These are phyloP conservation scores for Trichoderma guizhouense DNA, from an alignment of 2,329 filamentous ascomycete genomes.

Conservation along the genomic window DNA sequence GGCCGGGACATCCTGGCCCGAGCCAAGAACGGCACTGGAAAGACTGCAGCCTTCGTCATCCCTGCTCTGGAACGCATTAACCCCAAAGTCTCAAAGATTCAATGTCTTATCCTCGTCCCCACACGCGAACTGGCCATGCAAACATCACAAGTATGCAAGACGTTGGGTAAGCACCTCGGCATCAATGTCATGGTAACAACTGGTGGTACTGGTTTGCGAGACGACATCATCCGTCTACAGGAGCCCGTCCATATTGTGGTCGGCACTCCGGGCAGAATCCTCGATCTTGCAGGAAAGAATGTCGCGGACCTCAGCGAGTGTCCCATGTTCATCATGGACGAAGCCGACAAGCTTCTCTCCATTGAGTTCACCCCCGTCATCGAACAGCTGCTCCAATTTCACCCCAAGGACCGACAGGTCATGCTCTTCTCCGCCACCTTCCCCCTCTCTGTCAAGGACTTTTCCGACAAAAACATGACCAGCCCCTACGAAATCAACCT, in stretches of 20 bases:
- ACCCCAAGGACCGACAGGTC: constrained; percentile 95
- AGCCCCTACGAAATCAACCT: constrained; percentile 98
- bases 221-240: constrained; percentile 92
- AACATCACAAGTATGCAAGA: constrained; percentile 99
- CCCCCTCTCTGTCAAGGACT: constrained; percentile 92
- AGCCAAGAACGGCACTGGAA: constrained; percentile 98
- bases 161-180: constrained; percentile 90
- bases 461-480: constrained; percentile 97
- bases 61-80: constrained; percentile 94
- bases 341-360: constrained; percentile 96
- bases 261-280: constrained; percentile 91
- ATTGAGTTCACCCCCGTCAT: constrained; percentile 97
- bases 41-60: constrained; percentile 97
- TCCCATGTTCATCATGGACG: constrained; percentile 98
- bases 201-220: constrained; percentile 88
- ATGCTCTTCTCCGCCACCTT: constrained; percentile 99
- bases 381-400: constrained; percentile 90
- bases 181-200: constrained; percentile 99
- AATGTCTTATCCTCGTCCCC: constrained; percentile 92
- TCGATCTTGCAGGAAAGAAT: constrained; percentile 93
- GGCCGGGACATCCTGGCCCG: constrained; percentile 92
- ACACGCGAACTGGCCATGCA: constrained; percentile 96
- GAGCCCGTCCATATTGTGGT: constrained; percentile 97
- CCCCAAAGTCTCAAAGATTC: constrained; percentile 92
- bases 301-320: constrained; percentile 95